Evolutionary conservation across 225 moss, liverwort and hornwort species (phyloP).

Genomic region (Pseudoscleropodium purum): DNA sequence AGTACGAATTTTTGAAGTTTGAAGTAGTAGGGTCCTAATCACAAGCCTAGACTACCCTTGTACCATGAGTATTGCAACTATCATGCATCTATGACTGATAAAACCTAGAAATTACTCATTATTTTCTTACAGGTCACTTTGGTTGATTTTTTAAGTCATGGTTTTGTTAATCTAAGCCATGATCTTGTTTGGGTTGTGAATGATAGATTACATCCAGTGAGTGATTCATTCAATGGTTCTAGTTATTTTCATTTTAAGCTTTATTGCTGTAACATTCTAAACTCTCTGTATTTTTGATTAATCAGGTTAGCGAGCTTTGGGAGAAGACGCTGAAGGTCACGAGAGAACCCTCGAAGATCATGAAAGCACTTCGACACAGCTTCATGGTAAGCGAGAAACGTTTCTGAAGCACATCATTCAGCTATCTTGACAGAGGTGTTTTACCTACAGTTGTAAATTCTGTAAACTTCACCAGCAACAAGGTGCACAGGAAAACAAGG

Average conservation of each 20-base stretch:
- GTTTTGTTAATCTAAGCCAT: neutral
- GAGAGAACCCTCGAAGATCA: constrained; percentile 82
- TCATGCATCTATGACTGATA: neutral
- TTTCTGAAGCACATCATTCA: neutral
- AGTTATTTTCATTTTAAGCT: neutral
- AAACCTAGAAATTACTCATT: neutral
- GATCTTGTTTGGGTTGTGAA: neutral
- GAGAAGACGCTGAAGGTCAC: constrained; percentile 62
- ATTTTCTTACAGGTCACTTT: neutral
- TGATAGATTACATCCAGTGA: neutral
- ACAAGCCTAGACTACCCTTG: neutral
- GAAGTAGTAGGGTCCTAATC: neutral
- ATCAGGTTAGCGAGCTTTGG: constrained; percentile 89
- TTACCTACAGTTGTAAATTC: neutral
- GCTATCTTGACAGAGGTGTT: neutral
- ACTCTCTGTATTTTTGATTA: neutral
- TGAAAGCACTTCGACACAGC: constrained; percentile 90
- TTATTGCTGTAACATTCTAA: neutral
- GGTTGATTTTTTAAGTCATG: neutral
- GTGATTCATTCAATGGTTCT: neutral
- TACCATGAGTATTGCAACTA: neutral
- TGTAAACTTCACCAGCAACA: neutral
- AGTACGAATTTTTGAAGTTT: neutral
- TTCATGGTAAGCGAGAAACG: constrained; percentile 60
- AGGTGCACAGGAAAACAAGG: neutral